phyloP scores from a whole-genome alignment of 2,329 filamentous ascomycete species.

The Verticillium dahliae region DNA sequence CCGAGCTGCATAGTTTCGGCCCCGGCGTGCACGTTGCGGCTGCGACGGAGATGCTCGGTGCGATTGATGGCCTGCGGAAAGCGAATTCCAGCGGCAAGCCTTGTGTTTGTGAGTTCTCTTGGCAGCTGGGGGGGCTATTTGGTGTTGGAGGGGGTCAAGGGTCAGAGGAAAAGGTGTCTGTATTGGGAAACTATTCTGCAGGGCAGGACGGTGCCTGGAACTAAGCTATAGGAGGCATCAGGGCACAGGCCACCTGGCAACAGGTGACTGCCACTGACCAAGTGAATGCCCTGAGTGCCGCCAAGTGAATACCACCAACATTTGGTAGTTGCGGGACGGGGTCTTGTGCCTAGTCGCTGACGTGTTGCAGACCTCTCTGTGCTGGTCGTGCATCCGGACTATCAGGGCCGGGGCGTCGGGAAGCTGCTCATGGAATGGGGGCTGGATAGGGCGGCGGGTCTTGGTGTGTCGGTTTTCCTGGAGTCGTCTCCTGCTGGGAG shows the following conservation, averaged over 20 bases:
- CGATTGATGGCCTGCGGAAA: slow-evolving; percentile 21
- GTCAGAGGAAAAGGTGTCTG: too few relatives aligned
- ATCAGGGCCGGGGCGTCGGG: slow-evolving; percentile 28
- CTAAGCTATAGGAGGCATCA: too few relatives aligned
- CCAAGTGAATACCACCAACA: too few relatives aligned
- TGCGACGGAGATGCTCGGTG: slow-evolving; percentile 22
- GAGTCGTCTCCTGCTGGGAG: slow-evolving; percentile 26
- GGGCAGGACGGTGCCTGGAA: too few relatives aligned
- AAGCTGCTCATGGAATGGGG: slow-evolving; percentile 26
- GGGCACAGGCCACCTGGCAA: too few relatives aligned
- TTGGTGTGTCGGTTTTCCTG: slow-evolving; percentile 27
- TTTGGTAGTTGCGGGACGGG: too few relatives aligned
- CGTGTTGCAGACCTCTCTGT: slow-evolving; percentile 26
- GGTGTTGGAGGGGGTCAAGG: too few relatives aligned
- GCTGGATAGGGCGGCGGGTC: slow-evolving; percentile 25
- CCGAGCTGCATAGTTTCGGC: slow-evolving; percentile 15
- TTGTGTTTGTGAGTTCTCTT: slow-evolving; percentile 24
- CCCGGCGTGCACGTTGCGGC: slow-evolving; percentile 24
- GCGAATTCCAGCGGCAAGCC: slow-evolving; percentile 21
- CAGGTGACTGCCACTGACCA: too few relatives aligned
- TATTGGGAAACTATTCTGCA: too few relatives aligned
- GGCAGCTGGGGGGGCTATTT: too few relatives aligned
- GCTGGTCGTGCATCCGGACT: slow-evolving; percentile 28
- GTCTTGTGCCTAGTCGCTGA: background rate
- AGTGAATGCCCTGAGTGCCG: too few relatives aligned